phyloP scores from a whole-genome alignment of 495 filamentous ascomycete genomes.

The Podospora pseudoanserina region DNA sequence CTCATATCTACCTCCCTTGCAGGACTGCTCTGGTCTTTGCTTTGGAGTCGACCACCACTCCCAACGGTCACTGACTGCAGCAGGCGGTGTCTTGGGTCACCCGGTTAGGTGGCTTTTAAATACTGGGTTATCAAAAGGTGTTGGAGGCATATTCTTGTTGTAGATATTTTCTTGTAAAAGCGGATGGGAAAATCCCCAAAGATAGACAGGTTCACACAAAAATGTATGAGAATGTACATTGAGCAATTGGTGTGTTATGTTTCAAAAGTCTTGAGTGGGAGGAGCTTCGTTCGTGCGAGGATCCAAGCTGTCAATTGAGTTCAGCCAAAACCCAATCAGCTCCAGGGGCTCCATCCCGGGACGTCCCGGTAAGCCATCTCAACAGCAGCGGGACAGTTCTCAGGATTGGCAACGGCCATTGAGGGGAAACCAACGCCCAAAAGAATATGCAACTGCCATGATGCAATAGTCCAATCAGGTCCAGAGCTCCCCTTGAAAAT shows the following conservation, averaged over 20 bases:
- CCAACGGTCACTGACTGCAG: slow-evolving; percentile 1
- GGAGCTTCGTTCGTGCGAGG: neutral
- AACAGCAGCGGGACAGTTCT: slow-evolving; percentile 11
- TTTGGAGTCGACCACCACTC: slow-evolving; percentile 31
- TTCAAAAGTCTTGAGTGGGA: too few relatives aligned
- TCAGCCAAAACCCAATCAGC: slow-evolving; percentile 9
- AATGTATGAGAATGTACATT: neutral
- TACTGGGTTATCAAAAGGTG: neutral
- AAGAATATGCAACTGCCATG: neutral
- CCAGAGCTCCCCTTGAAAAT: neutral
- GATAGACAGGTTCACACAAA: neutral
- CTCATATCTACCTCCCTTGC: slow-evolving; percentile 86
- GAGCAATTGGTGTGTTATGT: neutral
- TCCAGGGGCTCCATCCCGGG: slow-evolving; percentile 14
- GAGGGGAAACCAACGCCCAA: neutral
- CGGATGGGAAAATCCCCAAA: neutral
- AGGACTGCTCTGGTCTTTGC: slow-evolving; percentile 68
- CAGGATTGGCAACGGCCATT: neutral
- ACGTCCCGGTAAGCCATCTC: slow-evolving; percentile 19
- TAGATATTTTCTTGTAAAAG: slow-evolving; percentile 6
- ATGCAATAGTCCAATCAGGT: neutral
- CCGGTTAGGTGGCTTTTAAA: slow-evolving; percentile 1
- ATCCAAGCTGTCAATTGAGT: slow-evolving; percentile 9
- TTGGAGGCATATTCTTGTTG: neutral
- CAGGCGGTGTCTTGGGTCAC: neutral